Evolutionary conservation across 768 basidiomycete species (phyloP).

Genomic region (Coprinopsis sp.): DNA sequence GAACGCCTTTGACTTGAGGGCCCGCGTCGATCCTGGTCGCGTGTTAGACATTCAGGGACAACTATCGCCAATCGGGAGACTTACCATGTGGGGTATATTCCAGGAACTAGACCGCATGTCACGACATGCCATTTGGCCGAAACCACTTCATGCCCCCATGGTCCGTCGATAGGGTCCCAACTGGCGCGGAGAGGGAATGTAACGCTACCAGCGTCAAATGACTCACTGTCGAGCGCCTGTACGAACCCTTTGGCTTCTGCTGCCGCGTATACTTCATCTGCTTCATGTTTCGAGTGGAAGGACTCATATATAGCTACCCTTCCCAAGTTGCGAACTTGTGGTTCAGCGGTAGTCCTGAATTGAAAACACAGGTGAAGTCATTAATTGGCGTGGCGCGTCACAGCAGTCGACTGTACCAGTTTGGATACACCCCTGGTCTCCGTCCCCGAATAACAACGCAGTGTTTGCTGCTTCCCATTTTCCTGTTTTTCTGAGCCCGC

Average conservation of each 20-base stretch:
- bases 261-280: background rate
- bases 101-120: conserved; percentile 23
- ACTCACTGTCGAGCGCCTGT: no score
- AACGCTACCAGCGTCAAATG: background rate
- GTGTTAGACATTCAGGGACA: background rate
- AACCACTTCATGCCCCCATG: conserved; percentile 15
- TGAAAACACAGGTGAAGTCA: background rate
- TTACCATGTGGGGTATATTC: conserved; percentile 32
- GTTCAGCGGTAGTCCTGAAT: background rate
- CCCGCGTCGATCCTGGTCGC: conserved; percentile 3
- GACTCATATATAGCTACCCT: background rate
- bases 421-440: no score
- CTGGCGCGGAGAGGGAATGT: background rate
- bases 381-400: background rate
- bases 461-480: no score
- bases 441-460: no score
- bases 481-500: no score
- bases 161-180: background rate
- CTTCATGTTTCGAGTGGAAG: background rate
- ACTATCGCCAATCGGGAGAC: conserved; percentile 1
- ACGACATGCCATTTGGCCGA: conserved; percentile 34
- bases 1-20: conserved; percentile 1
- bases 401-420: no score
- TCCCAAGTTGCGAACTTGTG: background rate
- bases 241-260: background rate